Percentiles rank a stretch among this genome's conserved stretches.
Evolutionary conservation across 257 asterid species (phyloP).

Genomic region (Solanum pennellii): DNA sequence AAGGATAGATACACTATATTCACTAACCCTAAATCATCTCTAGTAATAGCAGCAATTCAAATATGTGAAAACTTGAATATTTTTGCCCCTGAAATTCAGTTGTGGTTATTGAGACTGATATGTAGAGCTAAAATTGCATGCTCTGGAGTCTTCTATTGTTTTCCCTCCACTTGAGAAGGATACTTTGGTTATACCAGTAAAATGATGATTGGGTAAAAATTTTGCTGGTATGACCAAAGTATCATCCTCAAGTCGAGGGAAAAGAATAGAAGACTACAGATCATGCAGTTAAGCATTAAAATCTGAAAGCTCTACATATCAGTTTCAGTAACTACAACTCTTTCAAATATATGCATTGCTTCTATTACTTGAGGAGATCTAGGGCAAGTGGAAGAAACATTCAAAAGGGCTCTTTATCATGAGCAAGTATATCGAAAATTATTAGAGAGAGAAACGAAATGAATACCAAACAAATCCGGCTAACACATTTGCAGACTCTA

Average conservation of each 20-base stretch:
- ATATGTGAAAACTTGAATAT: background rate
- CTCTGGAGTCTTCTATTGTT: background rate
- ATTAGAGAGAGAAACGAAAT: background rate
- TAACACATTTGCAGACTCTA: background rate
- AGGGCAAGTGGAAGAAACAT: background rate
- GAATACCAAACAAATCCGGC: background rate
- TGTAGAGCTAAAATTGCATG: background rate
- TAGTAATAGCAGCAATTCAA: background rate
- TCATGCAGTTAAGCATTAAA: background rate
- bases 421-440: background rate
- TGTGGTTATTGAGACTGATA: background rate
- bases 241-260: background rate
- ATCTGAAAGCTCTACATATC: background rate
- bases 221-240: background rate
- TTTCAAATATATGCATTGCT: background rate
- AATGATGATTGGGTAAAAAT: background rate
- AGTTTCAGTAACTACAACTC: background rate
- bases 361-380: background rate
- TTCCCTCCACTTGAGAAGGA: background rate
- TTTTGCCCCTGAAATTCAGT: background rate
- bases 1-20: no score
- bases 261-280: background rate
- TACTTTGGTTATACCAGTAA: background rate
- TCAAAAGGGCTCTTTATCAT: background rate
- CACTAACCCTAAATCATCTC: background rate